phyloP scores from a whole-genome alignment of 768 basidiomycete species.

The Lepiota subincarnata region DNA sequence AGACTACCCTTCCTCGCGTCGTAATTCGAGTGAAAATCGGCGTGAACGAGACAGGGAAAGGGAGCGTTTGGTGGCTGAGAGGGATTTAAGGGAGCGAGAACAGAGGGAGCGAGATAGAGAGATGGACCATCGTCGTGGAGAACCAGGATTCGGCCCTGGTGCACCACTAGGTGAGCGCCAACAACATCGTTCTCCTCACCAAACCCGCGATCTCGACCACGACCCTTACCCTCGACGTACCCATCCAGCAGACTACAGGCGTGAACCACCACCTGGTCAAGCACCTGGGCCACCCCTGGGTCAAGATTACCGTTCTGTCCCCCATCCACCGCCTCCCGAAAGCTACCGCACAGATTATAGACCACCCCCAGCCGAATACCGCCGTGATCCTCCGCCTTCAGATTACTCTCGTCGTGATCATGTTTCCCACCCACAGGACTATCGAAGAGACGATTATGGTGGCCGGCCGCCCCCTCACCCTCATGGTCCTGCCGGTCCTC shows the following conservation, averaged over 20 bases:
- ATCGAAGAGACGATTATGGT: slow-evolving; percentile 9
- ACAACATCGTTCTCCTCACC: slow-evolving; percentile 8
- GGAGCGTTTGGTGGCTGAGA: slow-evolving; percentile 7
- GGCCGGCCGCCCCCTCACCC: background rate
- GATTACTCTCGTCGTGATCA: slow-evolving; percentile 10
- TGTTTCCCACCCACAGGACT: slow-evolving; percentile 2
- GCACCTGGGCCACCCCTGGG: background rate
- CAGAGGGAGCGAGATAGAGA: slow-evolving; percentile 12
- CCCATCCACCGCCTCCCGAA: slow-evolving; percentile 3
- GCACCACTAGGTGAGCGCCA: slow-evolving; percentile 11
- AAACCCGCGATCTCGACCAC: slow-evolving; percentile 7
- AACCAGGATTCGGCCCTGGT: slow-evolving; percentile 7
- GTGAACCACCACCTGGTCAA: slow-evolving; percentile 6
- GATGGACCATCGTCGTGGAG: slow-evolving; percentile 10
- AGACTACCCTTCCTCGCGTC: slow-evolving; percentile 6
- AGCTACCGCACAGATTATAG: slow-evolving; percentile 8
- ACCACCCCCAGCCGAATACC: slow-evolving; percentile 6
- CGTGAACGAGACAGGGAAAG: slow-evolving; percentile 12
- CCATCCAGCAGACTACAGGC: slow-evolving; percentile 8
- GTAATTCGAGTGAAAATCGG: slow-evolving; percentile 9
- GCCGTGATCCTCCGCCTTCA: slow-evolving; percentile 4
- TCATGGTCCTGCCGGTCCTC: slow-evolving; percentile 8
- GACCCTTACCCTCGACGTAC: slow-evolving; percentile 9
- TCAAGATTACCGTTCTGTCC: slow-evolving; percentile 6
- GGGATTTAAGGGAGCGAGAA: slow-evolving; percentile 6